Base-by-base conservation (phyloP, 495 filamentous ascomycete genomes). In the Penicillium atrosanguineum region DNA sequence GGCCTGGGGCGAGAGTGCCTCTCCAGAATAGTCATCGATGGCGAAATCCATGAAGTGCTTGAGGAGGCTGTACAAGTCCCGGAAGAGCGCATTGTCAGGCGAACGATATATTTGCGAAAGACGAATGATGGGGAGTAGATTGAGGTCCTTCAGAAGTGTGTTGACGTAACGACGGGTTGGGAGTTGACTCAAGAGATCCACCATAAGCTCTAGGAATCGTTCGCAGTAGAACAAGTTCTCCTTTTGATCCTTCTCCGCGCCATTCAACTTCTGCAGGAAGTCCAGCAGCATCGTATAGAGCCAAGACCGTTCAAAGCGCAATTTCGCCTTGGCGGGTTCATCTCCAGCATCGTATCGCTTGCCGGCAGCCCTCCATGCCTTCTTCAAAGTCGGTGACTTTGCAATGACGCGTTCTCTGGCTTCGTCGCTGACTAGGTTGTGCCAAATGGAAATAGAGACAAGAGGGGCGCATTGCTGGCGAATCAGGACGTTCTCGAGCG, bases 91-190 rank as follows among this genome's bases (percentile, higher is more conserved):
- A 65, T 91, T 91, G 8, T 83, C 83, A 39, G 86, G 82, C 44
- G 83, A 79, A 45, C 84, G 85, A 60, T 87, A 96, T 44, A 93
- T 63, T 15, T 86, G 86, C 0, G 91, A 96, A 25, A 96, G 76
- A 50, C 78, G 83, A 53, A 96, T 83, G n/a, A 88, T 81, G 7
- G 94, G 78, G 21, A 96, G 70, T n/a, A 96, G 67, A 57, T 97
- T 91, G 29, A 97, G 74, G 68, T 99, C 95, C 62, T 89, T 86
- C n/a, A 97, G 67, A 20, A 99, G 77, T 2, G 89, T 85, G 67
- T 96, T 97, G 62, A 95, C 89, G 61, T 97, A 96, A 69, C 95
- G 83, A 60, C 94, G 81, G 5, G 94, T 99, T 16, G 94, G 94
- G 39, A 97, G 77, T 65, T 99, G 94, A 62, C 93, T 96, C 68